Base-by-base conservation (phyloP, 371 early-diverging fungal genomes). In the Rhizomucor miehei region DNA sequence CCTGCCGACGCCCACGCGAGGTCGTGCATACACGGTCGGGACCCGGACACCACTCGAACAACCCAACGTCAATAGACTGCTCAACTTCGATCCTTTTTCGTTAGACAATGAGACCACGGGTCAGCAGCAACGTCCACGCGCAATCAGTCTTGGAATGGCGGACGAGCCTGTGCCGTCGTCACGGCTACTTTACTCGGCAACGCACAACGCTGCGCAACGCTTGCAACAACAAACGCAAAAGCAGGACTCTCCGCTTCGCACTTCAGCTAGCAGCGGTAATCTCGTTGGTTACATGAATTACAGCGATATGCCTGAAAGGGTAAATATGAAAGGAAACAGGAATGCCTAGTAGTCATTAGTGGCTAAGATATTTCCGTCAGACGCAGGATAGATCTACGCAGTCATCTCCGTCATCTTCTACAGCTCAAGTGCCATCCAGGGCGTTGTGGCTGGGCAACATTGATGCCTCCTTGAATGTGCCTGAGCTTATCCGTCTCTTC, bases 391-490 rank as follows among this genome's bases (percentile, higher is more conserved):
- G 3, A 29, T 29, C 29, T 8, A 29, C 40, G 52, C 16, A 29
- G 1, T 40, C 51, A 19, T 62, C 62, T 16, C 59, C 59, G 3
- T 59, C 60, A n/a, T 51, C 56, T 10, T 38, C 59, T 29, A 51
- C 49, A 29, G 56, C 65, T 10, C 67, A 67, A 48, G 54, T 59
- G 21, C 89, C 90, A n/a, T 87, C 94, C 21, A 86, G 95, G 2
- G 91, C 93, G 6, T 76, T 97, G 21, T 95, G 95, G 95, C 82
- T 95, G 38, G 95, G 95, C 21, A 95, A 95, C 59, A 77, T 95
- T n/a, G 92, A 90, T 52, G 80, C 91, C 0, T 69, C 79, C 6
- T 77, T 94, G 48, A 85, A 85, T 23, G 80, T 84, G 13, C 77
- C 88, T 23, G 94, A 95, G 54, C 78, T 97, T 38, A 78, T 89